These are phyloP conservation scores for Bipolaris cookei DNA, from an alignment of 2,329 filamentous ascomycete species.

Conservation along the genomic window DNA sequence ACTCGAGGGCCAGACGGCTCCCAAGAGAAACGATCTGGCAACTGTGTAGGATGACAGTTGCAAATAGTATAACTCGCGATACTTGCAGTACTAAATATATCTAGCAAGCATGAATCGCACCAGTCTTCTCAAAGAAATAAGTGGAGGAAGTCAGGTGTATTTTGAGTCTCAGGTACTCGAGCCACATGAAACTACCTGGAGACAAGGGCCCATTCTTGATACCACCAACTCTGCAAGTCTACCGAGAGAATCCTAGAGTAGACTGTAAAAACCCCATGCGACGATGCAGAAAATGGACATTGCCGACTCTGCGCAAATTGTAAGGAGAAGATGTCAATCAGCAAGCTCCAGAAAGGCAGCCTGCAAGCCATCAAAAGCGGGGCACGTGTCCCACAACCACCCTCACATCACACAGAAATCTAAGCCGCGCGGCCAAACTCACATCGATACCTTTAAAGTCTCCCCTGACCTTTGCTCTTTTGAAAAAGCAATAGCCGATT, in stretches of 20 bases:
- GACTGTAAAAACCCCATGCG: neutral
- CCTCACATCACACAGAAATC: neutral
- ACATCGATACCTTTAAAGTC: neutral
- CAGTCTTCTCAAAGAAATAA: neutral
- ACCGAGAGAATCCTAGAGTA: neutral
- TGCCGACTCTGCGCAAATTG: neutral
- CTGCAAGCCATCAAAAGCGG: neutral
- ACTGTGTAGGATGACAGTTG: neutral
- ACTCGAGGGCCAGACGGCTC: neutral
- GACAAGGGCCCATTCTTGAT: neutral
- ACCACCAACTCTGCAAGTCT: neutral
- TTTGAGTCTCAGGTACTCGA: neutral
- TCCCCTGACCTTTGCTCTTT: too few relatives aligned
- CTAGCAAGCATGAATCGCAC: too few relatives aligned
- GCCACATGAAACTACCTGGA: neutral
- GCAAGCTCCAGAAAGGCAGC: neutral
- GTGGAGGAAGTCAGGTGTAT: neutral
- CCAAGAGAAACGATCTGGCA: neutral
- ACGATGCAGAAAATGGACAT: neutral
- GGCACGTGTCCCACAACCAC: slow-evolving; percentile 1
- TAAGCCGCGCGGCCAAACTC: neutral
- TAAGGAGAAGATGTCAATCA: neutral
- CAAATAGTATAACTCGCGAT: neutral
- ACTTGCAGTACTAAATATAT: neutral
- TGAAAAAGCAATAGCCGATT: too few relatives aligned